phyloP scores from a whole-genome alignment of 495 filamentous ascomycete species.

The Copromyces sp. region DNA sequence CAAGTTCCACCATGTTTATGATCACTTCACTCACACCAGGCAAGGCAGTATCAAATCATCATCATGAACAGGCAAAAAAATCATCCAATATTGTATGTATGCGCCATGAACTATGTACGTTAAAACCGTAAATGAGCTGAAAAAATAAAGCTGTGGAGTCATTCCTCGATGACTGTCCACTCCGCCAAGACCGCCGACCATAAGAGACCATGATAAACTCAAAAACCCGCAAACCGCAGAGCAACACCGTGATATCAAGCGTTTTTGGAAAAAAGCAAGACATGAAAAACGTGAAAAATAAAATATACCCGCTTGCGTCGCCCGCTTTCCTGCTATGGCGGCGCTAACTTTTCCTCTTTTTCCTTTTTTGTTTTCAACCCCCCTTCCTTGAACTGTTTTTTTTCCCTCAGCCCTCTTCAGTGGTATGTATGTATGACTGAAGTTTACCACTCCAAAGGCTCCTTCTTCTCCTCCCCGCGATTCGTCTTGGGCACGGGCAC shows the following conservation, averaged over 20 bases:
- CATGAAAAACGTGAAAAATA: background rate
- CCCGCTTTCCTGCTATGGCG: background rate
- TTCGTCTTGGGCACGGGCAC: conserved; percentile 85
- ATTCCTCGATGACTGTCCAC: background rate
- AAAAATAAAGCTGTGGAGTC: background rate
- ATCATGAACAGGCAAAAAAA: background rate
- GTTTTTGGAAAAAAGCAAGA: background rate
- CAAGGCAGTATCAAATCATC: background rate
- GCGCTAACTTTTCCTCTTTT: background rate
- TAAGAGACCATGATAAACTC: background rate
- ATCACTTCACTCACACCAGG: too few relatives aligned
- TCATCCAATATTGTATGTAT: background rate
- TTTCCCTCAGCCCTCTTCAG: background rate
- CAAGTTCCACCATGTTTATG: too few relatives aligned
- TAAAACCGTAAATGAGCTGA: background rate
- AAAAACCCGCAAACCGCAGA: background rate
- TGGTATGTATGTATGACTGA: too few relatives aligned
- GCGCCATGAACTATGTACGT: background rate
- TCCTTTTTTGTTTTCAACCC: background rate
- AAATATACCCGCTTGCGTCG: background rate
- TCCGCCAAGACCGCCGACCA: background rate
- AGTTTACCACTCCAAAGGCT: conserved; percentile 81
- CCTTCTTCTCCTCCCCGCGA: conserved; percentile 69
- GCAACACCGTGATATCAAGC: background rate
- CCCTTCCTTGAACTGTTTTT: background rate